A percentile compares a stretch with the other conserved stretches of the same genome.
phyloP scores from a whole-genome alignment of 345 rosid species.

The Gossypioides kirkii region DNA sequence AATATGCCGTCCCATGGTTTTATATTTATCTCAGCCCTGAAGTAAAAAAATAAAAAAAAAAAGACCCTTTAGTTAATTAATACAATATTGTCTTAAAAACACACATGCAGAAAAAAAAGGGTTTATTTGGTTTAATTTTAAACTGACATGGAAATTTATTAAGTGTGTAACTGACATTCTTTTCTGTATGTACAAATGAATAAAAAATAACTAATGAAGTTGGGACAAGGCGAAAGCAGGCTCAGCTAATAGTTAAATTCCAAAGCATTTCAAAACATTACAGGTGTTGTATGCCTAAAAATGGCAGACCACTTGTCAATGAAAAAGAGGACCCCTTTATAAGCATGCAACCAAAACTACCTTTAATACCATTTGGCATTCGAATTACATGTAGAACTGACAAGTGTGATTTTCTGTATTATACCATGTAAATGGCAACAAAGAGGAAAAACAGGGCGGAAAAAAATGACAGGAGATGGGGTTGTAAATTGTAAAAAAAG shows the following conservation, averaged over 20 bases:
- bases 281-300: neutral
- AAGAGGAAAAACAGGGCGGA: neutral
- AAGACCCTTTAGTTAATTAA: neutral
- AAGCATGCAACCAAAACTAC: neutral
- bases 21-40: constrained; percentile 73
- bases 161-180: constrained; percentile 12
- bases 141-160: neutral
- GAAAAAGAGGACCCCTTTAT: neutral
- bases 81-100: neutral
- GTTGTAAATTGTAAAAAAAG: neutral
- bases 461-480: neutral
- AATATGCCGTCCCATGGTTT: constrained; percentile 56
- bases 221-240: too few relatives aligned
- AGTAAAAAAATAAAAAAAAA: neutral
- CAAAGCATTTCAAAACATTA: neutral
- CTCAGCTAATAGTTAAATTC: neutral
- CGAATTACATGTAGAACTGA: constrained; percentile 15
- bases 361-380: neutral
- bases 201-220: too few relatives aligned
- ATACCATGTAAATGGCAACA: neutral
- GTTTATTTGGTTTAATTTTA: neutral
- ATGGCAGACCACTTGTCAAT: neutral
- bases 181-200: too few relatives aligned
- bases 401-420: constrained; percentile 10
- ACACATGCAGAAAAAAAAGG: neutral